Evolutionary conservation across 1,284 basidiomycete species (phyloP).

Genomic region (Pseudozyma flocculosa): DNA sequence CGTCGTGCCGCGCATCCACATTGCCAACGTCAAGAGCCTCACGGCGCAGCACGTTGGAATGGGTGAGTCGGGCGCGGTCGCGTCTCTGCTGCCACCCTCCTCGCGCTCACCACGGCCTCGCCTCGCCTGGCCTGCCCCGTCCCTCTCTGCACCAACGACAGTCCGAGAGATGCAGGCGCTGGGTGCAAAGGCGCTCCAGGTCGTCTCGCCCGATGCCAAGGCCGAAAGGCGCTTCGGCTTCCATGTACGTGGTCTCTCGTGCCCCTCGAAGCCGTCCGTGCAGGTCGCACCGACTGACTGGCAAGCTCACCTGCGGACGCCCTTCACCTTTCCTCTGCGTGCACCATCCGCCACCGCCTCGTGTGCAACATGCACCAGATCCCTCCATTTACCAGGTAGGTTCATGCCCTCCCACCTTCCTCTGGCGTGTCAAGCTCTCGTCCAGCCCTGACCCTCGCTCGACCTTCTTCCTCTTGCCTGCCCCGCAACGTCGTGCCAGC

Average conservation of each 20-base stretch:
- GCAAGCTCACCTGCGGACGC: too few species aligned
- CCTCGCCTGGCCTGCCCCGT: too few species aligned
- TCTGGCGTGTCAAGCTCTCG: conserved; percentile 66
- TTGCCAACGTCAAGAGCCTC: conserved; percentile 61
- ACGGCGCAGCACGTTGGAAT: conserved; percentile 61
- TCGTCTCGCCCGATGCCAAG: not conserved
- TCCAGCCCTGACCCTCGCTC: too few species aligned
- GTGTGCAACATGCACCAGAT: too few species aligned
- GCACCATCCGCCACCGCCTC: too few species aligned
- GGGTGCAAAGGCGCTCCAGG: not conserved
- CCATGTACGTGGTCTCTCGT: conserved; percentile 15
- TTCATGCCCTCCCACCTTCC: too few species aligned
- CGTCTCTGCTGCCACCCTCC: too few species aligned
- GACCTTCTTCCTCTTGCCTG: too few species aligned
- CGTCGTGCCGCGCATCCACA: conserved; percentile 68
- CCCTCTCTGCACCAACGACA: not conserved
- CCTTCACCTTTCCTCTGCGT: too few species aligned
- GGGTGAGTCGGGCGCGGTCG: conserved; percentile 58
- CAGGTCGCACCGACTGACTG: too few species aligned
- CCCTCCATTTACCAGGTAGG: conserved; percentile 62
- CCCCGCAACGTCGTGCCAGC: conserved; percentile 60
- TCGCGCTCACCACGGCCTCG: not conserved
- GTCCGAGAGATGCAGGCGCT: not conserved
- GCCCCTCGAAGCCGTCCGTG: too few species aligned
- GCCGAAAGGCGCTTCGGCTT: conserved; percentile 42